phyloP scores from a whole-genome alignment of 2,329 filamentous ascomycete genomes.

The Paraphoma sp. region DNA sequence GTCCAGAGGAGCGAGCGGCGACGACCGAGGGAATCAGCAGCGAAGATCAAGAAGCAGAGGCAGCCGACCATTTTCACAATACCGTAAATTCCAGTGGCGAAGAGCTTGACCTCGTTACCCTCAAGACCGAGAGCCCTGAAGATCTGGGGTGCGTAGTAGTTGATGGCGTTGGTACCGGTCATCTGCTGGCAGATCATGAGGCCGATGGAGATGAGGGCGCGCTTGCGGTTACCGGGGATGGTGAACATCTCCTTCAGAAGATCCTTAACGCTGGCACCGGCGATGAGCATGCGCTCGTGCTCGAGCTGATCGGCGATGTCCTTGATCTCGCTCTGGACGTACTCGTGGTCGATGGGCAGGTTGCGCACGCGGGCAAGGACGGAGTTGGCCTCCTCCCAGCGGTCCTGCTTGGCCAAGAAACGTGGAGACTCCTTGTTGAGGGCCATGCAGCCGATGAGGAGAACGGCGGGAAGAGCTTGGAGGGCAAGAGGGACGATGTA shows the following conservation, averaged over 20 bases:
- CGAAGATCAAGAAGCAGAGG: slow-evolving; percentile 69
- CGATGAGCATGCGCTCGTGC: slow-evolving; percentile 64
- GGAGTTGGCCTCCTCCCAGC: slow-evolving; percentile 68
- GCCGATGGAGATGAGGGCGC: slow-evolving; percentile 69
- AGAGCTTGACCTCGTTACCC: slow-evolving; percentile 65
- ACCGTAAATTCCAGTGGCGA: slow-evolving; percentile 77
- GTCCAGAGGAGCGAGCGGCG: slow-evolving; percentile 69
- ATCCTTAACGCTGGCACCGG: slow-evolving; percentile 54
- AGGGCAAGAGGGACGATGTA: slow-evolving; percentile 70
- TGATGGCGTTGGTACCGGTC: slow-evolving; percentile 62
- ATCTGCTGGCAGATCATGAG: slow-evolving; percentile 74
- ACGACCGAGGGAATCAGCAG: slow-evolving; percentile 73
- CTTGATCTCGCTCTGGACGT: slow-evolving; percentile 45
- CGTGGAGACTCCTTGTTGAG: slow-evolving; percentile 71
- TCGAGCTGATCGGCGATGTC: slow-evolving; percentile 50
- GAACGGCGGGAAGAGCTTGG: slow-evolving; percentile 68
- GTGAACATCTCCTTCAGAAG: slow-evolving; percentile 54
- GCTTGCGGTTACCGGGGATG: slow-evolving; percentile 62
- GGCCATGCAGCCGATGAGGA: slow-evolving; percentile 67
- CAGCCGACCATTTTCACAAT: slow-evolving; percentile 73
- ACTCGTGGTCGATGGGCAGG: slow-evolving; percentile 49
- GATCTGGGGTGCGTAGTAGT: slow-evolving; percentile 75
- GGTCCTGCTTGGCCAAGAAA: slow-evolving; percentile 71
- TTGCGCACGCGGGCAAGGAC: slow-evolving; percentile 65
- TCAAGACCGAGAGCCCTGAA: slow-evolving; percentile 70